A percentile compares a stretch with the other conserved stretches of the same genome.
Evolutionary conservation across 2,329 filamentous ascomycete genomes (phyloP).

Genomic region (Microcyclospora pomicola): DNA sequence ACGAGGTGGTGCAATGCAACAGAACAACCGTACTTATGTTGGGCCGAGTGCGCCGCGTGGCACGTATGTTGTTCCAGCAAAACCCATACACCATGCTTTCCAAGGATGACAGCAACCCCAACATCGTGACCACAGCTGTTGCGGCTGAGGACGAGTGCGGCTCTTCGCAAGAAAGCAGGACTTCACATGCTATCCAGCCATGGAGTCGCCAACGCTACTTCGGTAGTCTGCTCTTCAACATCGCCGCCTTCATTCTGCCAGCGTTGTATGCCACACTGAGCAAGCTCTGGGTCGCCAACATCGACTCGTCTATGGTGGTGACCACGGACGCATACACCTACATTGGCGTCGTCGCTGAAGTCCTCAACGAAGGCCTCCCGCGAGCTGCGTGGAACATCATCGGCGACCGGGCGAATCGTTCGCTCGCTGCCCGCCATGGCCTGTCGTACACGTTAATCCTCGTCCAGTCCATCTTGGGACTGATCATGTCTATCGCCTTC

Average conservation of each 20-base stretch:
- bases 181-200: neutral
- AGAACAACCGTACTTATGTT: too few species aligned
- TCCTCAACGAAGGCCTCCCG: conserved; percentile 59
- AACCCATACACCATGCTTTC: too few species aligned
- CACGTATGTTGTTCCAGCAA: too few species aligned
- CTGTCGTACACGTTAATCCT: conserved; percentile 47
- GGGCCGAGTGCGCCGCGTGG: too few species aligned
- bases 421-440: conserved; percentile 37
- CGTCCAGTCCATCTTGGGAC: conserved; percentile 42
- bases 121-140: too few species aligned
- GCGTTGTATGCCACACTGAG: conserved; percentile 53
- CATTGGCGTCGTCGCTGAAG: conserved; percentile 51
- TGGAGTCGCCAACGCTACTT: conserved; percentile 28
- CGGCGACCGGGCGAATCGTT: conserved; percentile 46
- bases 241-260: conserved; percentile 48
- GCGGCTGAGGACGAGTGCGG: too few species aligned
- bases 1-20: too few species aligned
- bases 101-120: too few species aligned
- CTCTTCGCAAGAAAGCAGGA: too few species aligned
- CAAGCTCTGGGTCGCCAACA: conserved; percentile 58
- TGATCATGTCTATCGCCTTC: conserved; percentile 48
- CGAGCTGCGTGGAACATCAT: conserved; percentile 56
- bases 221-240: conserved; percentile 49
- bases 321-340: conserved; percentile 57
- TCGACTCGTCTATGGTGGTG: conserved; percentile 48